These are phyloP conservation scores for Patellifolia procumbens DNA, from an alignment of 179 eudicot genomes.

Conservation along the genomic window DNA sequence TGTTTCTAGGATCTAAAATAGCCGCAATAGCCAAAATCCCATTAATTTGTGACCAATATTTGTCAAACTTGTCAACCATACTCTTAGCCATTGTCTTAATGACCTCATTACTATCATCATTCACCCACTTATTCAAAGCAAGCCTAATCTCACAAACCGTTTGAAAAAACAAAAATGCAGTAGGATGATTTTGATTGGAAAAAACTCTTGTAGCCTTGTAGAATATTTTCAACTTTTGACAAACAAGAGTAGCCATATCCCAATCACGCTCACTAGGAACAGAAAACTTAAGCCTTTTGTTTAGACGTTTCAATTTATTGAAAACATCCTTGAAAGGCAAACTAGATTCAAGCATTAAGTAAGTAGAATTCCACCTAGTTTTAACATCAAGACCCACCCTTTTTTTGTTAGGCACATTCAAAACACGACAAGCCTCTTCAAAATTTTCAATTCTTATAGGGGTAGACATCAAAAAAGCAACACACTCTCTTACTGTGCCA, in stretches of 20 bases:
- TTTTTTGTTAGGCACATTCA: background rate
- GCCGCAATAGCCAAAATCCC: background rate
- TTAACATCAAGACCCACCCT: slow-evolving; percentile 11
- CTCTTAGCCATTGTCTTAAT: background rate
- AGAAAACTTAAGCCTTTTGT: background rate
- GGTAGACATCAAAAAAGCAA: background rate
- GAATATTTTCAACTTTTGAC: slow-evolving; percentile 4
- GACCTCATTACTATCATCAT: background rate
- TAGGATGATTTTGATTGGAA: background rate
- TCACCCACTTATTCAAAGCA: background rate
- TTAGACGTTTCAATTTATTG: background rate
- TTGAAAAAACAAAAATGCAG: slow-evolving; percentile 1
- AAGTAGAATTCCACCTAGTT: slow-evolving; percentile 27
- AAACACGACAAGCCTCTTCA: slow-evolving; percentile 2
- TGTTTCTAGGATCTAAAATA: slow-evolving; percentile 1
- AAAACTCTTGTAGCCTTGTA: slow-evolving; percentile 11
- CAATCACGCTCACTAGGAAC: slow-evolving; percentile 1
- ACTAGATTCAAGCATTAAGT: slow-evolving; percentile 23
- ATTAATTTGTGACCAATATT: background rate
- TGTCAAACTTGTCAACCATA: background rate
- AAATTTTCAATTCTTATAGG: background rate
- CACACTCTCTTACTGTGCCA: background rate
- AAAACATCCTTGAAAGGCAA: slow-evolving; percentile 21
- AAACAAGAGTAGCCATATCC: background rate
- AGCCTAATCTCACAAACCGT: background rate